Conservation (phyloP, 768 basidiomycete genomes). For the Ramaria sp. region DNA sequence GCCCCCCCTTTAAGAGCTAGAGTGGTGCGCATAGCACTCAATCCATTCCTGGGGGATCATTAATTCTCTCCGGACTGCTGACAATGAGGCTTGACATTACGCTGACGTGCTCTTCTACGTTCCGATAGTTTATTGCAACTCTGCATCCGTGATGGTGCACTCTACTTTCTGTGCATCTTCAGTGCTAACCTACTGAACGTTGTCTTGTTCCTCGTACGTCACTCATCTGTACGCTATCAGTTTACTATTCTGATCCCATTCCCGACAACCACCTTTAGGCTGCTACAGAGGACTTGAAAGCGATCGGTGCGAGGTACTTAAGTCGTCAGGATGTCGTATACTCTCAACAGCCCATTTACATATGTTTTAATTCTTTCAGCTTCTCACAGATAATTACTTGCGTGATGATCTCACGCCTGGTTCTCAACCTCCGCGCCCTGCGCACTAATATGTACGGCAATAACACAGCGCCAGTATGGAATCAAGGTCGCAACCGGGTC, state of each 20-base stretch:
- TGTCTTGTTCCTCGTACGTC: slow-evolving; percentile 5
- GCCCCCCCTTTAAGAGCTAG: no score
- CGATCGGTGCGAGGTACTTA: slow-evolving; percentile 4
- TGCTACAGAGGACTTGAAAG: slow-evolving; percentile 7
- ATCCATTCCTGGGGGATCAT: neutral
- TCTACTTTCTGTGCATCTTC: slow-evolving; percentile 8
- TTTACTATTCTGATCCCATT: no score
- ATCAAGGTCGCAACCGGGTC: no score
- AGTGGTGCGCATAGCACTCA: neutral
- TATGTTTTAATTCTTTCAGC: neutral
- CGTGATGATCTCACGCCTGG: slow-evolving; percentile 6
- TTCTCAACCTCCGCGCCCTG: slow-evolving; percentile 4
- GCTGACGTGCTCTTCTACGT: no score
- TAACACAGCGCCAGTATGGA: no score
- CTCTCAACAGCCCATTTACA: neutral
- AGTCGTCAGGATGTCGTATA: no score
- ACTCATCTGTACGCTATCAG: no score
- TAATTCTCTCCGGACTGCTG: no score
- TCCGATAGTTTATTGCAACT: neutral
- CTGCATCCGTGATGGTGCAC: slow-evolving; percentile 5
- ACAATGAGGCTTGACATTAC: no score
- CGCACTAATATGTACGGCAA: neutral
- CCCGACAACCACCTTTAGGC: neutral
- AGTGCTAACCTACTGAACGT: slow-evolving; percentile 5
- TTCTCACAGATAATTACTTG: slow-evolving; percentile 8